Conservation (phyloP, 2,329 filamentous ascomycete species). For the Elsinoe ampelina region DNA sequence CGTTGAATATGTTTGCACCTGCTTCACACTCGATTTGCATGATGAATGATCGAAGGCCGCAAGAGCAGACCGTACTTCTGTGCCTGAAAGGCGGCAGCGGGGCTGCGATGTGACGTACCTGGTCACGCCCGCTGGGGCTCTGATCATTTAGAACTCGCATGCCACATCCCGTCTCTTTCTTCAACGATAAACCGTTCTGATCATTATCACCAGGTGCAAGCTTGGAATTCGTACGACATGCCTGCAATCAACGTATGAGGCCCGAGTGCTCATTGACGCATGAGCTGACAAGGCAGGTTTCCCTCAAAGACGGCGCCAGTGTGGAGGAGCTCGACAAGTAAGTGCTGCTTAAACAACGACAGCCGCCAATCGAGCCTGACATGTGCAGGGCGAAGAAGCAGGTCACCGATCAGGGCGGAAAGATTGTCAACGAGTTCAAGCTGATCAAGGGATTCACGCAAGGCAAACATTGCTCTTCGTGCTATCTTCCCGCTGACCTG, state of each 20-base stretch:
- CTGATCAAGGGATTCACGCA: slow-evolving; percentile 93
- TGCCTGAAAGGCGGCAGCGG: background rate
- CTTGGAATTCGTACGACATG: too few relatives aligned
- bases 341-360: slow-evolving; percentile 21
- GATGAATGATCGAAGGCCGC: too few relatives aligned
- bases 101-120: background rate
- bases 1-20: too few relatives aligned
- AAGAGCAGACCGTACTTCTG: too few relatives aligned
- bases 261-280: background rate
- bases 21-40: too few relatives aligned
- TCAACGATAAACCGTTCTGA: too few relatives aligned
- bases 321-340: slow-evolving; percentile 59
- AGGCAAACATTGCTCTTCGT: slow-evolving; percentile 25
- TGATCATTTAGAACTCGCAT: background rate
- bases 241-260: slow-evolving; percentile 29
- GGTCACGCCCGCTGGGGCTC: background rate
- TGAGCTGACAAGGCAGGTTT: slow-evolving; percentile 49
- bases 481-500: background rate
- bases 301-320: slow-evolving; percentile 62
- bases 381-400: slow-evolving; percentile 63
- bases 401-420: slow-evolving; percentile 65
- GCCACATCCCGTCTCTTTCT: background rate
- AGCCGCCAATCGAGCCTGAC: slow-evolving; percentile 12
- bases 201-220: too few relatives aligned
- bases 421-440: slow-evolving; percentile 73